A percentile compares a stretch with the other conserved stretches of the same genome.
phyloP scores from a whole-genome alignment of 208 protist genomes.

The Zelonia costaricensis region DNA sequence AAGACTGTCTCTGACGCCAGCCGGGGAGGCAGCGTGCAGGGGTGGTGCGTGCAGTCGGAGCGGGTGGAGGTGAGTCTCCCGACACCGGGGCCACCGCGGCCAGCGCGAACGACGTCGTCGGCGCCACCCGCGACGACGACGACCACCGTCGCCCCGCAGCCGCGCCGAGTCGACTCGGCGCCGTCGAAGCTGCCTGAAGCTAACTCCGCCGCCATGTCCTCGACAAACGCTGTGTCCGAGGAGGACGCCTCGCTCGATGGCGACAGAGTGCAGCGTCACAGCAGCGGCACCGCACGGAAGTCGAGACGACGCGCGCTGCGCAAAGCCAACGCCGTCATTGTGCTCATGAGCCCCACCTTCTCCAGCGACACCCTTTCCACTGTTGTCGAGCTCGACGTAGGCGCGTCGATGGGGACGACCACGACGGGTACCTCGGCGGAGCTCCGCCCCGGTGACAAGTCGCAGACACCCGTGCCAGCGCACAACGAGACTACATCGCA shows the following conservation, averaged over 20 bases:
- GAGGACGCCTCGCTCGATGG: background rate
- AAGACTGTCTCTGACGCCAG: background rate
- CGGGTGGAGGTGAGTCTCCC: background rate
- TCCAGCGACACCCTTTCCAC: slow-evolving; percentile 17
- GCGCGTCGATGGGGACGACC: background rate
- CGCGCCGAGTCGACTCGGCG: background rate
- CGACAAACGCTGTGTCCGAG: too few relatives aligned
- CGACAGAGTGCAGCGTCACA: background rate
- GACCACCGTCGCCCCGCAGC: background rate
- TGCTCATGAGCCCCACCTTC: slow-evolving; percentile 18
- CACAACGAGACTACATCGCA: background rate
- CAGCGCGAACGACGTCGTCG: background rate
- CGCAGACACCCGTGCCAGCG: background rate
- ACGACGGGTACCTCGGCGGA: too few relatives aligned
- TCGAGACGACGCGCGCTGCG: too few relatives aligned
- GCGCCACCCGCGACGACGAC: background rate
- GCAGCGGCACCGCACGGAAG: too few relatives aligned
- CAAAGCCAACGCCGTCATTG: slow-evolving; percentile 4
- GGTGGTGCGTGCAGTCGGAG: background rate
- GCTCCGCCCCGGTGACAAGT: too few relatives aligned
- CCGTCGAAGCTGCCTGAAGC: too few relatives aligned
- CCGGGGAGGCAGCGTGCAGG: background rate
- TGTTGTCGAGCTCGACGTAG: background rate
- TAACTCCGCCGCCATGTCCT: too few relatives aligned
- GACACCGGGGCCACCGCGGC: background rate